Conservation (phyloP, 2,329 filamentous ascomycete species). For the Aureobasidium sp. region DNA sequence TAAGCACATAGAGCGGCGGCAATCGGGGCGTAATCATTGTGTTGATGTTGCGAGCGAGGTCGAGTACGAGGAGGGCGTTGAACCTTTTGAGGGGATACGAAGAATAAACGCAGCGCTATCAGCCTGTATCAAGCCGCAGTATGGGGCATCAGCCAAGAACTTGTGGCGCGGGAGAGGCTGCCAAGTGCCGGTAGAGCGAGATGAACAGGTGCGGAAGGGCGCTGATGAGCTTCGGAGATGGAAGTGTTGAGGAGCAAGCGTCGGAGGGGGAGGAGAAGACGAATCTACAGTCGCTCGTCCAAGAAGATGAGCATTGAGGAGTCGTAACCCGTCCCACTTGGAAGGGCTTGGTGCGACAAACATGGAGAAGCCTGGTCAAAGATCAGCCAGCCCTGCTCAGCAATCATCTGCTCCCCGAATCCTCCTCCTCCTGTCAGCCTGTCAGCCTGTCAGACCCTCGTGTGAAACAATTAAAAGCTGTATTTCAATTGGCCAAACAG, state of each 20-base stretch:
- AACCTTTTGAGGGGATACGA: background rate
- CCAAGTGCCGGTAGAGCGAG: background rate
- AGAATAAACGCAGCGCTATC: constrained; percentile 11
- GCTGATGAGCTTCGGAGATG: background rate
- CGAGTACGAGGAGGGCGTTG: background rate
- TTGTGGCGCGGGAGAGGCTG: background rate
- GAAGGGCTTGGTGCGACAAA: background rate
- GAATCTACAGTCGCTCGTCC: background rate
- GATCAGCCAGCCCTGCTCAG: background rate
- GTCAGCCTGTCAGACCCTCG: background rate
- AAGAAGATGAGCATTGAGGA: background rate
- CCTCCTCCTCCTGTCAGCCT: background rate
- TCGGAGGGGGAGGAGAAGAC: background rate
- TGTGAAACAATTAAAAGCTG: background rate
- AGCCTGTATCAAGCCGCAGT: background rate
- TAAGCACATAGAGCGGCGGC: constrained; percentile 12
- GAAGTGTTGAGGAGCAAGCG: background rate
- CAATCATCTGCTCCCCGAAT: background rate
- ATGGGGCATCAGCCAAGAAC: constrained; percentile 2
- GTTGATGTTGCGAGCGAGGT: background rate
- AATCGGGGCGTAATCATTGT: constrained; percentile 4
- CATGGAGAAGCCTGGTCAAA: background rate
- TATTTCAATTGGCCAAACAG: background rate
- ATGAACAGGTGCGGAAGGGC: background rate
- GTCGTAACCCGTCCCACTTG: background rate